A percentile compares a stretch with the other conserved stretches of the same genome.
These are phyloP conservation scores for Fusarium goolgardi DNA, from an alignment of 2,329 filamentous ascomycete species.

Conservation along the genomic window DNA sequence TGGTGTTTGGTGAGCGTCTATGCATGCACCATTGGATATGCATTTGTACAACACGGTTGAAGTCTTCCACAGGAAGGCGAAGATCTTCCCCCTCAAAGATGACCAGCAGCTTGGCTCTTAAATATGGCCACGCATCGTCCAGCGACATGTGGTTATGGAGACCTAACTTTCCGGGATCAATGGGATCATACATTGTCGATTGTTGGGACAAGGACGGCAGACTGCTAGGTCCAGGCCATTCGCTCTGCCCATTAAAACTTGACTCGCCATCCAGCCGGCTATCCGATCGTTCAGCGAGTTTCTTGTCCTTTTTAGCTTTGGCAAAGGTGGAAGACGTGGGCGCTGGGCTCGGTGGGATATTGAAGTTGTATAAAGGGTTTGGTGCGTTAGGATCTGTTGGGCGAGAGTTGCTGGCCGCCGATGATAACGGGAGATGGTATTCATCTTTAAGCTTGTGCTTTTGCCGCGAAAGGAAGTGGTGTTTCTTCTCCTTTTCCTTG, in stretches of 20 bases:
- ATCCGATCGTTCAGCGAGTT: slow-evolving; percentile 74
- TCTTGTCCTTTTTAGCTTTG: slow-evolving; percentile 89
- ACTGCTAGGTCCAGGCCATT: slow-evolving; percentile 68
- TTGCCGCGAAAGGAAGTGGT: slow-evolving; percentile 82
- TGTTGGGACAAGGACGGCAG: slow-evolving; percentile 59
- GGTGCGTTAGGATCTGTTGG: slow-evolving; percentile 80
- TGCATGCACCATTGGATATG: slow-evolving; percentile 84
- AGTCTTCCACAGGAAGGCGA: slow-evolving; percentile 82
- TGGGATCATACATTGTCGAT: slow-evolving; percentile 63
- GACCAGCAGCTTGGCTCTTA: slow-evolving; percentile 79
- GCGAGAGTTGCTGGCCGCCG: slow-evolving; percentile 79
- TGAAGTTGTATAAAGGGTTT: slow-evolving; percentile 82
- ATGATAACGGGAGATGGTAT: slow-evolving; percentile 77
- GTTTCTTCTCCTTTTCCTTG: slow-evolving; percentile 80
- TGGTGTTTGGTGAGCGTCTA: slow-evolving; percentile 74
- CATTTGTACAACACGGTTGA: slow-evolving; percentile 82
- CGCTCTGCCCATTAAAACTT: slow-evolving; percentile 53
- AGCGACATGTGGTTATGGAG: slow-evolving; percentile 76
- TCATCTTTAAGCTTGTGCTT: slow-evolving; percentile 85
- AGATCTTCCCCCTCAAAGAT: slow-evolving; percentile 86
- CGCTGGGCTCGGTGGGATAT: slow-evolving; percentile 76
- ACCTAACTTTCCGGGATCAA: slow-evolving; percentile 65
- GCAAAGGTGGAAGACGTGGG: slow-evolving; percentile 75
- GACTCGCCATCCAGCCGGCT: slow-evolving; percentile 65
- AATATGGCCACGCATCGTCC: slow-evolving; percentile 85